Percentiles rank a stretch among this genome's conserved stretches.
phyloP scores from a whole-genome alignment of 257 asterid species.

The Solanum tacnaense region DNA sequence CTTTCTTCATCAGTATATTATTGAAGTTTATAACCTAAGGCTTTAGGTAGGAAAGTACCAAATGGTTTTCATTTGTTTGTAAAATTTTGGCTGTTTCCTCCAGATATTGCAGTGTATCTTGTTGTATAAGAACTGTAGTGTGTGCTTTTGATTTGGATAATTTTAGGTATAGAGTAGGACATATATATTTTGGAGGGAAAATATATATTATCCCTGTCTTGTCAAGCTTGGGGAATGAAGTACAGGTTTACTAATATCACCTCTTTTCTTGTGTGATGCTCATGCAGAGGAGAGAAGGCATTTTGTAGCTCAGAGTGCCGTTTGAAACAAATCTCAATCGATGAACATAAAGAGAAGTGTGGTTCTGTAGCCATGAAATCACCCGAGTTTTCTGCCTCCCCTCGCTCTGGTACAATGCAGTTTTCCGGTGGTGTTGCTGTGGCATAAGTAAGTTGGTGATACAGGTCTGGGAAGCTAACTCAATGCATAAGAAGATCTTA shows the following conservation, averaged over 20 bases:
- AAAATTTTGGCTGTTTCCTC: not conserved
- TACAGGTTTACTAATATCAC: not conserved
- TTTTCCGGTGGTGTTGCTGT: conserved; percentile 46
- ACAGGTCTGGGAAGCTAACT: not conserved
- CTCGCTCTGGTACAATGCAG: conserved; percentile 41
- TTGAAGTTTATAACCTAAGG: not conserved
- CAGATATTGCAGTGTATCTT: not conserved
- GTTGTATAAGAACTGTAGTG: not conserved
- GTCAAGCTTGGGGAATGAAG: not conserved
- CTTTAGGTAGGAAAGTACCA: not conserved
- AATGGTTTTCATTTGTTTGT: not conserved
- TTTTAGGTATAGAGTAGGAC: not conserved
- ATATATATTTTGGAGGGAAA: not conserved
- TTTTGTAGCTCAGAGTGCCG: conserved; percentile 57
- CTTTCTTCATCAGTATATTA: not conserved
- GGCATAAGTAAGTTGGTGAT: conserved; percentile 21
- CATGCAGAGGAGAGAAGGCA: conserved; percentile 52
- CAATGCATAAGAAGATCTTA: not conserved
- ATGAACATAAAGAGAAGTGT: conserved; percentile 37
- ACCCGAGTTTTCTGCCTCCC: conserved; percentile 35
- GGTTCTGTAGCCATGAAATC: conserved; percentile 27
- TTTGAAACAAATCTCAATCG: conserved; percentile 27
- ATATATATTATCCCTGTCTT: not conserved
- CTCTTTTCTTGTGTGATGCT: not conserved
- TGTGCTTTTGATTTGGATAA: not conserved